Evolutionary conservation across 1,139 yeast species (phyloP), one percentile per base, ranked within the genome.

Genomic region (Saccharomyces hybrid): DNA sequence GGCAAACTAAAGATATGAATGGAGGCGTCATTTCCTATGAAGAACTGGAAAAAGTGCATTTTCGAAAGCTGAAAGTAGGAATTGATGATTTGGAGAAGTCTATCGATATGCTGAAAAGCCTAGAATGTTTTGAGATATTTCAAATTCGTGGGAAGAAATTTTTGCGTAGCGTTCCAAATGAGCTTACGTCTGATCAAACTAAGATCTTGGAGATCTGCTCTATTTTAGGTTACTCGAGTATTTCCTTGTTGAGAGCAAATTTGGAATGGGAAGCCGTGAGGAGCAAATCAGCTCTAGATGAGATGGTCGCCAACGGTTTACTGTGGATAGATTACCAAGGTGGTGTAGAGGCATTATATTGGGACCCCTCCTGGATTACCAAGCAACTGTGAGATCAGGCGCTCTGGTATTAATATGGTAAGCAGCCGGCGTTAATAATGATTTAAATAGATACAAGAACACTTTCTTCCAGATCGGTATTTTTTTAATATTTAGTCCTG

Each of bases 281-380:
- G 55, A 78, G 88, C 56, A 76, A 77, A 59, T 73, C 83, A 0
- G 86, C 84, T 9, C 69, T 91, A 19, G 84, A 86, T 50, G 95
- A 87, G 56, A 84, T 90, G 88, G 85, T 89, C 2, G 77, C 86
- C 65, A 79, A 79, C 51, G 97, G 97, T 9, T 75, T 88, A 51
- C 73, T 90, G 27, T 90, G 98, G 98, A 74, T 89, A 1, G 98
- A 90, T 65, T 69, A 71, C 2, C 70, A 61, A 53, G 67, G 61
- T 2, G 82, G 78, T 9, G 73, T 72, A 0, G 89, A 82, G 59
- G 69, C 70, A 29, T 78, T 76, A 61, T 88, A 79, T 65, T 88
- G 96, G 96, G 75, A 77, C 42, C 80, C 84, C 34, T 71, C 80
- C 9, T 77, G 80, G 80, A 76, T 78, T 19, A 38, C 44, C n/a